phyloP scores from a whole-genome alignment of 1,284 basidiomycete genomes.

The Sutorius eximius region DNA sequence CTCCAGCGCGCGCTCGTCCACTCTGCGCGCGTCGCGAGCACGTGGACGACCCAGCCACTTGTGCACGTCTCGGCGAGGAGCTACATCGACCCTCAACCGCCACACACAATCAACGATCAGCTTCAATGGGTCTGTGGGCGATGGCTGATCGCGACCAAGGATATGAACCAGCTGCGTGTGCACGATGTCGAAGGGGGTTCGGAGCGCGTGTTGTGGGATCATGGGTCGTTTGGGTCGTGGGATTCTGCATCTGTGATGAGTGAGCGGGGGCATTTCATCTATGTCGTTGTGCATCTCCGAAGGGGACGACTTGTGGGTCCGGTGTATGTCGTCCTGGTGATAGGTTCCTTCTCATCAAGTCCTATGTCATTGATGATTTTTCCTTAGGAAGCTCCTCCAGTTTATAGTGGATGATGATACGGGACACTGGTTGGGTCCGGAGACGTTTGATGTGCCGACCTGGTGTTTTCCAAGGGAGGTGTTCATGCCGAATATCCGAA shows the following conservation, averaged over 20 bases:
- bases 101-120: conserved; percentile 1
- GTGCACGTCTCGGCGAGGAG: conserved; percentile 3
- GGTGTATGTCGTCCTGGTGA: conserved; percentile 13
- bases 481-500: conserved; percentile 11
- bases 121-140: conserved; percentile 17
- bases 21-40: conserved; percentile 16
- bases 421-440: conserved; percentile 10
- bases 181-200: conserved; percentile 19
- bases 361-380: not conserved
- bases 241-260: conserved; percentile 12
- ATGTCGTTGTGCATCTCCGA: conserved; percentile 15
- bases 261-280: conserved; percentile 15
- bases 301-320: conserved; percentile 14
- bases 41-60: conserved; percentile 17
- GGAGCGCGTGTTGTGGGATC: conserved; percentile 19
- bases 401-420: conserved; percentile 21
- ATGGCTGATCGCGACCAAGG: conserved; percentile 19
- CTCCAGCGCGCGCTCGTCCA: conserved; percentile 17
- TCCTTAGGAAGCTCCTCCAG: conserved; percentile 16
- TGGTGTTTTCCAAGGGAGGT: conserved; percentile 10
- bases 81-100: conserved; percentile 5
- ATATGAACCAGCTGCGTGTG: conserved; percentile 9
- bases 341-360: not conserved
- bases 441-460: conserved; percentile 15
- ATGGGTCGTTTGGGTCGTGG: conserved; percentile 11